These are phyloP conservation scores for Fusarium pininemorale DNA, from an alignment of 2,329 filamentous ascomycete genomes.

Conservation along the genomic window DNA sequence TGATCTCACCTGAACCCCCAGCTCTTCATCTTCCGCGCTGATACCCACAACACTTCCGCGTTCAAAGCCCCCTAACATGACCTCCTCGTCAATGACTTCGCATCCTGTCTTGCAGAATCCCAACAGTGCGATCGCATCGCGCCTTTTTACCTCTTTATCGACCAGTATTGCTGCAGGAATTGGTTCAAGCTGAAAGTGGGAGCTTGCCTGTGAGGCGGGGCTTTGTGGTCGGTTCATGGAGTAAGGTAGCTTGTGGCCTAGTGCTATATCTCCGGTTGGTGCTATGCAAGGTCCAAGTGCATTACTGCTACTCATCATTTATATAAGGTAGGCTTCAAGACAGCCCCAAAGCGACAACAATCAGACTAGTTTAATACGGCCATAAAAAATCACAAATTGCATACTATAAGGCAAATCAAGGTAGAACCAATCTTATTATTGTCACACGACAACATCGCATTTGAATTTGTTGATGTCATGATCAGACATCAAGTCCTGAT, in stretches of 20 bases:
- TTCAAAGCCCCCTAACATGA: conserved; percentile 60
- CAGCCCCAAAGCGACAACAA: neutral
- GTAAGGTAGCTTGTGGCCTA: neutral
- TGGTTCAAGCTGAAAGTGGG: conserved; percentile 55
- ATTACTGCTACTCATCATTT: neutral
- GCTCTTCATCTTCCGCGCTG: conserved; percentile 61
- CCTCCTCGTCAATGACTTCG: conserved; percentile 57
- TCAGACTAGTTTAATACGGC: neutral
- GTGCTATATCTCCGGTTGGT: neutral
- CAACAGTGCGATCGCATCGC: conserved; percentile 42
- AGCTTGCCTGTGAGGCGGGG: conserved; percentile 55
- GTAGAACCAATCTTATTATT: neutral
- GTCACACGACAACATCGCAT: conserved; percentile 1
- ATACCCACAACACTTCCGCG: conserved; percentile 63
- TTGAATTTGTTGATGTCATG: conserved; percentile 16
- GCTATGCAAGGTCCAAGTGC: conserved; percentile 1
- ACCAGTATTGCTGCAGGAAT: conserved; percentile 56
- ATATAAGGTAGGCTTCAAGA: neutral
- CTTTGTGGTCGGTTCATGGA: neutral
- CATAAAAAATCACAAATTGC: neutral
- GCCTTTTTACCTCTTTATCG: conserved; percentile 49
- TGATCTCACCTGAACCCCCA: conserved; percentile 58
- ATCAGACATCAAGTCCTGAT: conserved; percentile 25
- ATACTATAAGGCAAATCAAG: neutral
- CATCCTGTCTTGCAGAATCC: conserved; percentile 56